Conservation (phyloP, 192 early-diverging fungal species). For the Umbelopsis sp. region DNA sequence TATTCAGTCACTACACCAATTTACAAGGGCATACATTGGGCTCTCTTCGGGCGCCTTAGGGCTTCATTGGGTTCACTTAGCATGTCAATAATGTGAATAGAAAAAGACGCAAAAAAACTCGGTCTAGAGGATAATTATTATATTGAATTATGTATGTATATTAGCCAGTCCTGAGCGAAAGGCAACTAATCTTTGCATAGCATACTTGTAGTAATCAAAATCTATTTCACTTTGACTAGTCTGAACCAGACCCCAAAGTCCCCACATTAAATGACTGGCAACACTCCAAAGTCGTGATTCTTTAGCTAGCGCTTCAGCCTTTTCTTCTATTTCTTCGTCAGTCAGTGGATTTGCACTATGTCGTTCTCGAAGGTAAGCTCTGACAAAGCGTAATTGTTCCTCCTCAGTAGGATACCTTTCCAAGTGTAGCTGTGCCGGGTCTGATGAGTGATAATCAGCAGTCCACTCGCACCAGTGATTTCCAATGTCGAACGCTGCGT, state of each 20-base stretch:
- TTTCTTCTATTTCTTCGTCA: background rate
- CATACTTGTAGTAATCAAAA: slow-evolving; percentile 75
- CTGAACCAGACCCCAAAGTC: slow-evolving; percentile 78
- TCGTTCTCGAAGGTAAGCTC: slow-evolving; percentile 57
- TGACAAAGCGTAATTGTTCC: slow-evolving; percentile 61
- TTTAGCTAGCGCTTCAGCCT: slow-evolving; percentile 37
- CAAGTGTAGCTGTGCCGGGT: slow-evolving; percentile 47
- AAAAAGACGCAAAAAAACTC: no score
- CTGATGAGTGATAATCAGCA: slow-evolving; percentile 71
- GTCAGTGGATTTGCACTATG: background rate
- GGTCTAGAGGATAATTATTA: no score
- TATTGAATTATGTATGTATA: background rate
- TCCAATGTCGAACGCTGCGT: slow-evolving; percentile 74
- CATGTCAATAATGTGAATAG: no score
- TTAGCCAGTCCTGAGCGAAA: slow-evolving; percentile 42
- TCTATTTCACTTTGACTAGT: slow-evolving; percentile 74
- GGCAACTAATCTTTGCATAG: slow-evolving; percentile 50
- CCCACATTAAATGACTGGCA: slow-evolving; percentile 70
- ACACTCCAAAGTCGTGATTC: slow-evolving; percentile 48
- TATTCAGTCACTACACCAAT: no score
- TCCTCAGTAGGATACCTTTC: slow-evolving; percentile 54
- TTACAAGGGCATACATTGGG: no score
- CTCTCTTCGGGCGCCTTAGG: no score
- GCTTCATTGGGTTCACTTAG: no score
- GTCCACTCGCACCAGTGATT: slow-evolving; percentile 89